Conservation (phyloP, 164 flowering plant genomes). For the Magnolia officinalis region DNA sequence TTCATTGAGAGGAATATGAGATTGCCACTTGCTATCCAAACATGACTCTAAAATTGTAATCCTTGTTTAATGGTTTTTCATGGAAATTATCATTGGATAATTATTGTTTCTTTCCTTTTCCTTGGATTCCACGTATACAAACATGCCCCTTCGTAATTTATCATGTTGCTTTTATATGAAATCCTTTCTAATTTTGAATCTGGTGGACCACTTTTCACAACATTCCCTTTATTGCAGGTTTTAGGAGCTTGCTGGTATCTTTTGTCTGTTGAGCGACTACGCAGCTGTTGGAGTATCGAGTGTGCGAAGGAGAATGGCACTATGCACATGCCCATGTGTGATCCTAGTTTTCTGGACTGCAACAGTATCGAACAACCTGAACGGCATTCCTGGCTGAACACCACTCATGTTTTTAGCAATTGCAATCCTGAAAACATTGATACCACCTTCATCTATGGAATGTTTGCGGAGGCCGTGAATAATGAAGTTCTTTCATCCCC, state of each 20-base stretch:
- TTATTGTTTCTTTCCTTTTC: no score
- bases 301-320: slow-evolving; percentile 40
- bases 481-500: slow-evolving; percentile 50
- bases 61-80: no score
- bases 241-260: slow-evolving; percentile 89
- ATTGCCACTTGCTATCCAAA: no score
- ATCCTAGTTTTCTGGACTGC: slow-evolving; percentile 51
- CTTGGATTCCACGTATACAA: no score
- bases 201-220: background rate
- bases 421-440: slow-evolving; percentile 44
- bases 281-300: slow-evolving; percentile 61
- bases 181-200: no score
- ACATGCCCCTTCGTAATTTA: no score
- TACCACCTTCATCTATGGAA: slow-evolving; percentile 51
- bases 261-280: slow-evolving; percentile 58
- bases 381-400: slow-evolving; percentile 56
- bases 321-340: slow-evolving; percentile 27
- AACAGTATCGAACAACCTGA: slow-evolving; percentile 18
- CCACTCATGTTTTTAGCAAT: slow-evolving; percentile 40
- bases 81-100: no score
- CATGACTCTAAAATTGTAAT: no score
- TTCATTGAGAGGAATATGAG: no score
- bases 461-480: slow-evolving; percentile 74
- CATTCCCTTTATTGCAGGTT: slow-evolving; percentile 37
- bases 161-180: no score